Percentiles rank a stretch among this genome's conserved stretches.
These are phyloP conservation scores for Taphrina communis DNA, from an alignment of 1,139 yeast species.

Conservation along the genomic window DNA sequence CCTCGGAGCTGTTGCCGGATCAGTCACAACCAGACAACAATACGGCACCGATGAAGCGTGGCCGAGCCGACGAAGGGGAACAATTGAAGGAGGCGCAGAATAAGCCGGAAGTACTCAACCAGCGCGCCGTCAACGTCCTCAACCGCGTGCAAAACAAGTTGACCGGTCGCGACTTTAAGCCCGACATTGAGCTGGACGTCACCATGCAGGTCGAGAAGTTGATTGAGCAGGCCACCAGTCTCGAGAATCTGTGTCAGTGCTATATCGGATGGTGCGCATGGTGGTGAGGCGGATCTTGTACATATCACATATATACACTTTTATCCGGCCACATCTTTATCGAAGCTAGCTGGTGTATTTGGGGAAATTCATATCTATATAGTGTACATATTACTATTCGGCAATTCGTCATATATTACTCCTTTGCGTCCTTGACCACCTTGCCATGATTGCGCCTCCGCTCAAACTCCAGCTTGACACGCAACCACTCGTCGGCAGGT, in stretches of 20 bases:
- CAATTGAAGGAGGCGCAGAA: slow-evolving; percentile 76
- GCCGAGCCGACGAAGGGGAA: slow-evolving; percentile 71
- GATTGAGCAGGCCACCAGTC: slow-evolving; percentile 95
- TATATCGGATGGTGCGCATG: slow-evolving; percentile 75
- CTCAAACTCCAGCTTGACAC: slow-evolving; percentile 19
- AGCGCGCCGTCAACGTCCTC: slow-evolving; percentile 88
- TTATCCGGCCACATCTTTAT: background rate
- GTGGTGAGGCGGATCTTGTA: slow-evolving; percentile 12
- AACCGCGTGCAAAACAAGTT: slow-evolving; percentile 89
- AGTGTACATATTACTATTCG: background rate
- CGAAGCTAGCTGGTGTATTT: background rate
- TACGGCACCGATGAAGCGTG: slow-evolving; percentile 28
- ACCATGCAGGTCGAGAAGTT: slow-evolving; percentile 91
- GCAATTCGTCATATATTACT: background rate
- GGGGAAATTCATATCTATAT: background rate
- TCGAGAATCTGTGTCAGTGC: slow-evolving; percentile 94
- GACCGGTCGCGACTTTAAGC: slow-evolving; percentile 89
- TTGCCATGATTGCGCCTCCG: background rate
- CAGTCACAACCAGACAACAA: slow-evolving; percentile 5
- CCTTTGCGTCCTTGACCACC: background rate
- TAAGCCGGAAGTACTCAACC: slow-evolving; percentile 80
- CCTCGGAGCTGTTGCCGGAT: slow-evolving; percentile 5
- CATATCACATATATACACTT: background rate
- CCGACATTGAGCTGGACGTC: slow-evolving; percentile 72
- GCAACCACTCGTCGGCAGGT: slow-evolving; percentile 34